Base-by-base conservation (phyloP, 2,329 filamentous ascomycete genomes). In the Diaporthe batatas region DNA sequence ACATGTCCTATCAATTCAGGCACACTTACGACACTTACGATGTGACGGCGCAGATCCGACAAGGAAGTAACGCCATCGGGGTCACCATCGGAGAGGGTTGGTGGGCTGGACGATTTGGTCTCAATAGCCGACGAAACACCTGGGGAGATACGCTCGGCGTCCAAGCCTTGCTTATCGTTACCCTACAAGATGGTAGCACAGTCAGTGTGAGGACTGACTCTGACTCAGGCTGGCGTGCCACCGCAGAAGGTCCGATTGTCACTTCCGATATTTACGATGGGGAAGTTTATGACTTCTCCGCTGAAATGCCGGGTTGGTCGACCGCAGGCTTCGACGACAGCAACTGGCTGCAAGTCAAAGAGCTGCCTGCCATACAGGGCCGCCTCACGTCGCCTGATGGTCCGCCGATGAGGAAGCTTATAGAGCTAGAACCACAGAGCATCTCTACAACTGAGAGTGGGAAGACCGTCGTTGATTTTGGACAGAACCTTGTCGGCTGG, bases 11-110 rank as follows among this genome's bases (percentile, higher is more conserved):
- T 74, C 79, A 83, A 0, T 78, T 85, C 59, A 82, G 88, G 0
- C 82, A 86, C n/a, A 80, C 83, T 1, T 91, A 90, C 73, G 84
- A 90, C 71, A 86, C 84, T 2, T 85, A 85, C 73, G 84, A 86
- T 71, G 75, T 86, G 7, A 83, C 83, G 6, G 58, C 76, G 2
- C 78, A 79, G 14, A 29, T 69, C 49, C 49, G 58, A 42, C 54
- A 57, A 25, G 54, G 65, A 29, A 58, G 18, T 29, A 65, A 65
- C 14, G 59, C n/a, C 0, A 18, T 65, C 21, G 59, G 59, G 2
- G 5, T 65, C 29, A 65, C 59, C 14, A 36, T 65, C 14, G 59
- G 59, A 18, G 59, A 65, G 29, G 59, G 59, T 7, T 65, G 29
- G 29, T 65, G 44, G 44, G 59, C 59, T 5, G 59, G 59, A 8